Percentiles rank a stretch among this genome's conserved stretches.
phyloP scores from a whole-genome alignment of 495 filamentous ascomycete genomes.

The Podospora didyma region DNA sequence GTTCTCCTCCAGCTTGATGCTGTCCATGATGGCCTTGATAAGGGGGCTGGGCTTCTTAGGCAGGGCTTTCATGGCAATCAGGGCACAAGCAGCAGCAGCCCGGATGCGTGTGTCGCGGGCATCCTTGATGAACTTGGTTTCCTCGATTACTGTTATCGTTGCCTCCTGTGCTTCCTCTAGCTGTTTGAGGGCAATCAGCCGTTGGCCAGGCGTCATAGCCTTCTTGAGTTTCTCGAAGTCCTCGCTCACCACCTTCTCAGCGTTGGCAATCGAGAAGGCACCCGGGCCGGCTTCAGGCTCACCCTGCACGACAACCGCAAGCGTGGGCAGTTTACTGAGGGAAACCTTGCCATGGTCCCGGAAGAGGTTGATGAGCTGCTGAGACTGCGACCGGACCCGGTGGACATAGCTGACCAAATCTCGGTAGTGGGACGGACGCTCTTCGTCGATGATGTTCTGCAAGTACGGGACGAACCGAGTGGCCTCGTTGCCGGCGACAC shows the following conservation, averaged over 20 bases:
- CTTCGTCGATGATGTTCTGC: conserved; percentile 69
- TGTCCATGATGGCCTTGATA: conserved; percentile 97
- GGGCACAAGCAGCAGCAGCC: conserved; percentile 79
- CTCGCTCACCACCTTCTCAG: conserved; percentile 74
- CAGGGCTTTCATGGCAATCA: conserved; percentile 78
- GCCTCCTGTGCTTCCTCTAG: conserved; percentile 69
- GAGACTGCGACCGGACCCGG: conserved; percentile 84
- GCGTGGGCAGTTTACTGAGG: conserved; percentile 63
- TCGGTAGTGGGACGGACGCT: conserved; percentile 75
- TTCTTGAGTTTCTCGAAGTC: conserved; percentile 89
- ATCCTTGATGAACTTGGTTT: conserved; percentile 72
- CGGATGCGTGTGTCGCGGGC: conserved; percentile 81
- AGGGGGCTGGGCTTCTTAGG: conserved; percentile 87
- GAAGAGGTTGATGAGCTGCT: conserved; percentile 84
- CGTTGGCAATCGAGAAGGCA: conserved; percentile 83
- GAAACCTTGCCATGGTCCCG: conserved; percentile 78
- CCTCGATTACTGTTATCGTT: conserved; percentile 66
- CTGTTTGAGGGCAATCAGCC: conserved; percentile 70
- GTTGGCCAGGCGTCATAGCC: conserved; percentile 73
- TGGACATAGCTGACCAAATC: conserved; percentile 86
- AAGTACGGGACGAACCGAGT: conserved; percentile 54
- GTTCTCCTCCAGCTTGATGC: conserved; percentile 92
- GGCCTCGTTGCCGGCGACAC: conserved; percentile 30
- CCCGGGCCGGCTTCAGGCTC: conserved; percentile 83
- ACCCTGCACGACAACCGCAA: conserved; percentile 89